These are phyloP conservation scores for Diaporthe amygdali DNA, from an alignment of 2,329 filamentous ascomycete species.

Conservation along the genomic window DNA sequence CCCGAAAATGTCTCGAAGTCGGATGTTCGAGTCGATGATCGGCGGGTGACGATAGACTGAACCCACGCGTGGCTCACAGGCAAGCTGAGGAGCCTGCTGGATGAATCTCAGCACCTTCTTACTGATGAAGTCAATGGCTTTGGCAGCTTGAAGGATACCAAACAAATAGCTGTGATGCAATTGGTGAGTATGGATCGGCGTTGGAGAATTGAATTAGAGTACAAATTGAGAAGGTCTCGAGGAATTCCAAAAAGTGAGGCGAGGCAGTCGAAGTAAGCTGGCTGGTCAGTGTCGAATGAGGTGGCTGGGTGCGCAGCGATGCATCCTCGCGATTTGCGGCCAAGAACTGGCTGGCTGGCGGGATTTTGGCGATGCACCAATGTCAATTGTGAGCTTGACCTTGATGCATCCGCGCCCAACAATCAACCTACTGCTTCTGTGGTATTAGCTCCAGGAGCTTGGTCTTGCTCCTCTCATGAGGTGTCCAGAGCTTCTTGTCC, in stretches of 20 bases:
- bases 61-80: background rate
- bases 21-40: background rate
- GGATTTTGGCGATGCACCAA: background rate
- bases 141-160: background rate
- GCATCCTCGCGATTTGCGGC: background rate
- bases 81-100: background rate
- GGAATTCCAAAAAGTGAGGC: background rate
- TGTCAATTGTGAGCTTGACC: background rate
- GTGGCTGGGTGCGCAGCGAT: slow-evolving; percentile 23
- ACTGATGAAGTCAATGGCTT: no score
- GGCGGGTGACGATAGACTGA: background rate
- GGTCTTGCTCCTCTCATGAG: background rate
- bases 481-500: background rate
- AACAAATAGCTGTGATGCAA: background rate
- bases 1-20: background rate
- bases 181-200: background rate
- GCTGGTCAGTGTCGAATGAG: slow-evolving; percentile 21
- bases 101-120: background rate
- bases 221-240: background rate
- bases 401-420: background rate
- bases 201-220: background rate
- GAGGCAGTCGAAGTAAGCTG: slow-evolving; percentile 8
- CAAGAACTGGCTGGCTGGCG: slow-evolving; percentile 9
- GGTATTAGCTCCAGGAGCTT: background rate
- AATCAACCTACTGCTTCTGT: background rate